Evolutionary conservation across 1,139 yeast species (phyloP), one percentile per base, ranked within the genome.

Genomic region (Suhomyces chickasaworum): DNA sequence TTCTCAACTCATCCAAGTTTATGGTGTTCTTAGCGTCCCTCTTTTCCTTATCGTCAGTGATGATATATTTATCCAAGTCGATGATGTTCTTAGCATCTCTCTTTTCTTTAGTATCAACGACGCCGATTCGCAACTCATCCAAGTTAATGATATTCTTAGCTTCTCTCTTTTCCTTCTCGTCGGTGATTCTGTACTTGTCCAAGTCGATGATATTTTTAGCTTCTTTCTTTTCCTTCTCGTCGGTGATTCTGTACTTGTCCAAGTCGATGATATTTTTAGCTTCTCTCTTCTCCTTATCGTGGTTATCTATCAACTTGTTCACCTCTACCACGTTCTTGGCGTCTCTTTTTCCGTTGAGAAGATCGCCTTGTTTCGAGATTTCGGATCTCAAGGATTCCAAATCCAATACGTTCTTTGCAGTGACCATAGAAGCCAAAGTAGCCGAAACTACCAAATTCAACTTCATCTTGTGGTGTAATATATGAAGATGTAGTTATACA

Each of bases 371-470:
- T 8, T 35, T 21, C 8, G 10, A 25, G 16, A 35, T 15, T 1
- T 10, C 46, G 13, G 22, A 18, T 29, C 47, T 43, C 16, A 54
- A 38, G 7, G 20, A 42, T 2, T 45, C 51, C 30, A 53, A 40
- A 37, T 52, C 39, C 15, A 46, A 45, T 4, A 56, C 49, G 31
- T 42, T 46, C 46, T 55, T 57, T 16, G 52, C 46, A n/a, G 47
- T 43, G 4, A 30, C 49, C 35, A 42, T 30, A 7, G 41, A 16
- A 8, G 44, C 34, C 13, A 37, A 32, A 12, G 47, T 37, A 16
- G 44, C 15, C n/a, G 42, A 33, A 18, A 48, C 32, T 3, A 45
- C 16, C 21, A 40, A 30, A 23, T 45, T 45, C 39, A 46, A 42
- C 31, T 45, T 48, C 51, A 48, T 48, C 25, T 20, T 46, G 32